These are phyloP conservation scores for Chiua virens DNA, from an alignment of 768 basidiomycete genomes.

Conservation along the genomic window DNA sequence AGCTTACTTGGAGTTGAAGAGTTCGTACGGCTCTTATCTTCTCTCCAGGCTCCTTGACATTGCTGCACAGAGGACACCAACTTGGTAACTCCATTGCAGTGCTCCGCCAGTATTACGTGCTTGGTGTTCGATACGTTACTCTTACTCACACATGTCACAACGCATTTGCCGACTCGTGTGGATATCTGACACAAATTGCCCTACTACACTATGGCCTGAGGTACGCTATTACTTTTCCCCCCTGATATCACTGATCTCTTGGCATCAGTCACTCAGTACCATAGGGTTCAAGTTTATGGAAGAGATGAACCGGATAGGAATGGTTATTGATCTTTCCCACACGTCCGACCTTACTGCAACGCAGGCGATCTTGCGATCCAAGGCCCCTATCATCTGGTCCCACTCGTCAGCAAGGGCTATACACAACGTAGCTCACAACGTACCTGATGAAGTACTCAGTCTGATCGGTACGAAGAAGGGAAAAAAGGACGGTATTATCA, in stretches of 20 bases:
- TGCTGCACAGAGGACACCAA: conserved; percentile 72
- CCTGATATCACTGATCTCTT: not conserved
- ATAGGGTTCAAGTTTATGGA: conserved; percentile 72
- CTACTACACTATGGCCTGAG: conserved; percentile 71
- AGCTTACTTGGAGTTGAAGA: conserved; percentile 92
- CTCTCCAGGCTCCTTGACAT: not conserved
- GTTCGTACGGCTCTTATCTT: conserved; percentile 40
- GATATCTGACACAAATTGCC: conserved; percentile 49
- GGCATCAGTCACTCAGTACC: conserved; percentile 38
- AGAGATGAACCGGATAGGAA: conserved; percentile 94
- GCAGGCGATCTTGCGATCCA: conserved; percentile 66
- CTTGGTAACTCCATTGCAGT: conserved; percentile 88
- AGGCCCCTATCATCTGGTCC: conserved; percentile 92
- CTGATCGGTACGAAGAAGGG: conserved; percentile 62
- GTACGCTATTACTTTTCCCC: conserved; percentile 31
- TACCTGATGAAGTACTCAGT: conserved; percentile 76
- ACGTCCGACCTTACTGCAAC: conserved; percentile 87
- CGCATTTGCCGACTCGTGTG: conserved; percentile 82
- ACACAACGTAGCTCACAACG: conserved; percentile 76
- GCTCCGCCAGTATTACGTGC: conserved; percentile 74
- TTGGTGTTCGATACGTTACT: conserved; percentile 94
- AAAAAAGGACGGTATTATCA: conserved; percentile 81
- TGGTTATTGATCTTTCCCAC: conserved; percentile 90
- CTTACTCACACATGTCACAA: conserved; percentile 92
- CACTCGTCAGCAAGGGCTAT: conserved; percentile 86